Evolutionary conservation across 441 rosid species (phyloP).

Genomic region (Adansonia gregorii): DNA sequence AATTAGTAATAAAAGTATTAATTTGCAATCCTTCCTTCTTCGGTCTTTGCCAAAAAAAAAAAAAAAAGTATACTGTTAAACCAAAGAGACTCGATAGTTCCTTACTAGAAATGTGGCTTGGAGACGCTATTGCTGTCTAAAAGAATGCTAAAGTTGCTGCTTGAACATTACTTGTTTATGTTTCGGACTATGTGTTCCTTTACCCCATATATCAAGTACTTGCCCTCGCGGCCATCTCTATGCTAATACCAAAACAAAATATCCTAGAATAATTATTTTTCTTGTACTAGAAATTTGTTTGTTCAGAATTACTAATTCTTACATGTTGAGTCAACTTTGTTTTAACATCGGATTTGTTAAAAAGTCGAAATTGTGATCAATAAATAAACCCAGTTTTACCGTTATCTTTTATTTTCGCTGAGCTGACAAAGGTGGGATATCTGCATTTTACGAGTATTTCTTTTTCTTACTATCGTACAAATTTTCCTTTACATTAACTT

Average conservation of each 20-base stretch:
- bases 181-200: slow-evolving; percentile 40
- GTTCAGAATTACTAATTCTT: slow-evolving; percentile 32
- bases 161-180: slow-evolving; percentile 33
- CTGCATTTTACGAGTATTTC: too few species aligned
- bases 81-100: slow-evolving; percentile 31
- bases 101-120: slow-evolving; percentile 37
- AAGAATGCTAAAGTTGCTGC: slow-evolving; percentile 30
- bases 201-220: slow-evolving; percentile 24
- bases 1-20: slow-evolving; percentile 34
- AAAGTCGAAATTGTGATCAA: slow-evolving; percentile 30
- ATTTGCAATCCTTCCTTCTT: slow-evolving; percentile 14
- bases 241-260: slow-evolving; percentile 27
- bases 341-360: slow-evolving; percentile 22
- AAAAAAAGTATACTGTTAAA: slow-evolving; percentile 23
- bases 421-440: too few species aligned
- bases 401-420: neutral
- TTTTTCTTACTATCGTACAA: too few species aligned
- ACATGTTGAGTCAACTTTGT: slow-evolving; percentile 32
- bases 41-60: neutral
- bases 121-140: slow-evolving; percentile 30
- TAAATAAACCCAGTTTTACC: slow-evolving; percentile 32
- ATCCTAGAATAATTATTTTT: slow-evolving; percentile 24
- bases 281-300: slow-evolving; percentile 41
- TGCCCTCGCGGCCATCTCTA: slow-evolving; percentile 28
- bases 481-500: too few species aligned